Conservation (phyloP, 2,329 filamentous ascomycete species). For the Verticillium nonalfalfae region DNA sequence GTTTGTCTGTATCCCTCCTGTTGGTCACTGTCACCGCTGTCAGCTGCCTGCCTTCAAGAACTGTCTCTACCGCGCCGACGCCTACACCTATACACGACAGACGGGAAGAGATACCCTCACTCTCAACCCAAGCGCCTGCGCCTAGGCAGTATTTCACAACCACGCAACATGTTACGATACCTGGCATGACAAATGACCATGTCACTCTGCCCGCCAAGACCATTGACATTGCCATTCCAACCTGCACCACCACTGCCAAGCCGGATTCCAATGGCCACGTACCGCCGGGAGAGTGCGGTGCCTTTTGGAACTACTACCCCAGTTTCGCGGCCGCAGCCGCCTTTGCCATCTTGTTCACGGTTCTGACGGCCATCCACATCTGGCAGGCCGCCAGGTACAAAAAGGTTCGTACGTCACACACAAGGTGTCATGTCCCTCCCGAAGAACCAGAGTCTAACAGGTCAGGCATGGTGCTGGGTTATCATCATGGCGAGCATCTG, state of each 20-base stretch:
- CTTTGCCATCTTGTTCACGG: slow-evolving; percentile 20
- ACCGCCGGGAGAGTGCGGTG: slow-evolving; percentile 19
- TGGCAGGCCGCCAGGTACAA: slow-evolving; percentile 16
- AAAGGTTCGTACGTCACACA: slow-evolving; percentile 11
- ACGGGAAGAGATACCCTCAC: background rate
- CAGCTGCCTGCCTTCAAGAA: background rate
- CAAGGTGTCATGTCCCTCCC: no score
- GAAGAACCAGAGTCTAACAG: background rate
- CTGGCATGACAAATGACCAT: slow-evolving; percentile 18
- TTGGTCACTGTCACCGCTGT: background rate
- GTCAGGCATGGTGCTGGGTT: slow-evolving; percentile 26
- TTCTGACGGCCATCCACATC: slow-evolving; percentile 10
- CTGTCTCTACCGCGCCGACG: slow-evolving; percentile 1
- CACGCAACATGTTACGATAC: slow-evolving; percentile 19
- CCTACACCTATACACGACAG: background rate
- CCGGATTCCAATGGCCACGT: slow-evolving; percentile 25
- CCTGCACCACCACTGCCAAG: slow-evolving; percentile 25
- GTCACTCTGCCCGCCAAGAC: slow-evolving; percentile 22
- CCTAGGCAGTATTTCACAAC: slow-evolving; percentile 16
- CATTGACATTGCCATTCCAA: slow-evolving; percentile 22
- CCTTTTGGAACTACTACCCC: slow-evolving; percentile 21
- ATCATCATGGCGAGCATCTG: slow-evolving; percentile 27
- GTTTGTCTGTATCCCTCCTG: background rate
- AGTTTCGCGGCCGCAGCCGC: slow-evolving; percentile 20
- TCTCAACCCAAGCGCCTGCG: background rate